Conservation (phyloP, 345 rosid genomes). For the Moricandia moricandioides region DNA sequence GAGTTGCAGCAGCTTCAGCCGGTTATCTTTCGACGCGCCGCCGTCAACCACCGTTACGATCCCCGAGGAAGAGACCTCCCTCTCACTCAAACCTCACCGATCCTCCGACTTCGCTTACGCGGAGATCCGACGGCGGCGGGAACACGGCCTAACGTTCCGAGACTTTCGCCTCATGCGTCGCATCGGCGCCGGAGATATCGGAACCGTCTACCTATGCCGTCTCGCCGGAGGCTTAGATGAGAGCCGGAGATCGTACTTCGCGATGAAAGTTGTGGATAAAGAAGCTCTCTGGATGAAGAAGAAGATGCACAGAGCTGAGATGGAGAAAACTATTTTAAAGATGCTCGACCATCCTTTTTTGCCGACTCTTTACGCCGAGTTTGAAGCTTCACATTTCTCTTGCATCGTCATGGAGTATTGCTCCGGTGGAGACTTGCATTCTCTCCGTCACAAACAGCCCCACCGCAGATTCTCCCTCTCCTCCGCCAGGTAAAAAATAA, state of each 20-base stretch:
- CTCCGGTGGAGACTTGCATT: constrained; percentile 87
- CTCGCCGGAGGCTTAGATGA: constrained; percentile 37
- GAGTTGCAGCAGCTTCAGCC: constrained; percentile 66
- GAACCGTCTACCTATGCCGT: constrained; percentile 81
- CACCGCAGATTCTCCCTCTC: constrained; percentile 57
- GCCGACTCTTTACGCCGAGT: constrained; percentile 84
- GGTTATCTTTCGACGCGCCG: constrained; percentile 69
- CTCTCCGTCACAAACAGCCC: constrained; percentile 69
- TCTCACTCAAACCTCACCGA: constrained; percentile 65
- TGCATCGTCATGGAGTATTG: constrained; percentile 96
- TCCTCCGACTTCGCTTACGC: constrained; percentile 85
- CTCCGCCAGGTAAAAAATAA: constrained; percentile 61
- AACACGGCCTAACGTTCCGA: constrained; percentile 51
- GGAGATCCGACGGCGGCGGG: constrained; percentile 55
- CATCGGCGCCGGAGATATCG: constrained; percentile 88
- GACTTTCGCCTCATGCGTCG: constrained; percentile 72
- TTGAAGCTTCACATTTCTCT: constrained; percentile 81
- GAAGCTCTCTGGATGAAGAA: constrained; percentile 66
- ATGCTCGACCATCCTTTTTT: constrained; percentile 93
- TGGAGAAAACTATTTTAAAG: constrained; percentile 75
- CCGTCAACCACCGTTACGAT: constrained; percentile 34
- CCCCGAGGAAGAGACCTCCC: constrained; percentile 40
- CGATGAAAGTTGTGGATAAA: constrained; percentile 93
- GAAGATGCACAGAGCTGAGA: constrained; percentile 72
- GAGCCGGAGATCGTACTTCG: constrained; percentile 40